Base-by-base conservation (phyloP, 2,329 filamentous ascomycete genomes). In the Pezizomycotina sp. region DNA sequence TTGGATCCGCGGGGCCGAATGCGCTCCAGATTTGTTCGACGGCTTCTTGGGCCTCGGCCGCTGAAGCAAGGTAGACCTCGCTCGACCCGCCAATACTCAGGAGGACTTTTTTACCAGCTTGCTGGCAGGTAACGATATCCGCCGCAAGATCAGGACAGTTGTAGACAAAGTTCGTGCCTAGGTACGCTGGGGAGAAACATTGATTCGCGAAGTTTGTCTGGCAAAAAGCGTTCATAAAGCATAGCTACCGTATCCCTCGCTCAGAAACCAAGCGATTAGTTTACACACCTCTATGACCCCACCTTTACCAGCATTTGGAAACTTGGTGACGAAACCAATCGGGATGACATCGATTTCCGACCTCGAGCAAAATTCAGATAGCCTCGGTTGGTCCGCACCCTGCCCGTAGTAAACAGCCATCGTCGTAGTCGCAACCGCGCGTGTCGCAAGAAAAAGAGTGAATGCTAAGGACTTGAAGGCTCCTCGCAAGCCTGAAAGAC, bases 11-110 rank as follows among this genome's bases (percentile, higher is more conserved):
- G 8, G 40, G 40, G 19, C 60, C 63, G 42, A 63, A 65, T 0
- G 59, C 54, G 9, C 59, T 51, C 62, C 61, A 65, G 4, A 65
- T 52, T 34, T 60, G 60, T 29, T 57, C 50, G 26, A 57, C 62
- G 24, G 64, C 60, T 9, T 50, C 49, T 25, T 58, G 51, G 3
- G 60, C 62, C 26, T 62, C 56, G 2, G 51, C 46, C 1, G 13
- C 14, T 5, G 27, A 34, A 18, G 14, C 22, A 7, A 43, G 29
- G 24, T 39, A 36, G 23, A 38, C 38, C 9, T 28, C 36, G 8
- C 56, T 48, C 3, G 53, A 56, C 20, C 62, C 63, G 12, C 62
- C 62, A 0, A 65, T 50, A 5, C 62, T 60, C 5, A 65, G 45
- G 35, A 65, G 56, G 15, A 65, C 53, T 47, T 62, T 64, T 39